Conservation (phyloP, 2,329 filamentous ascomycete genomes). For the Diaporthe helianthi region DNA sequence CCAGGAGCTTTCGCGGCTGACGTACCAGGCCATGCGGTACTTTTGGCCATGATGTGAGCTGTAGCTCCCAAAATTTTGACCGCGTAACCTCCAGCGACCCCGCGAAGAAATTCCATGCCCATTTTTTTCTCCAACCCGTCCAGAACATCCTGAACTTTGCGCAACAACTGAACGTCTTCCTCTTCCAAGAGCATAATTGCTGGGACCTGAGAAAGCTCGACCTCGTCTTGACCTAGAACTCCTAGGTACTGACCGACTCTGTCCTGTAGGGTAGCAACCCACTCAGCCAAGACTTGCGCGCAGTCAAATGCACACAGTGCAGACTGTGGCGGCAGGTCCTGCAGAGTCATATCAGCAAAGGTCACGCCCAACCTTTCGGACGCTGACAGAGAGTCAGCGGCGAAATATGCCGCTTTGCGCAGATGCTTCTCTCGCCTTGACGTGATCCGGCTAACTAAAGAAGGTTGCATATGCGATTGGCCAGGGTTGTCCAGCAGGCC, state of each 20-base stretch:
- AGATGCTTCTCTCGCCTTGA: constrained; percentile 85
- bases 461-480: constrained; percentile 50
- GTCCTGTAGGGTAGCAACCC: constrained; percentile 92
- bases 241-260: constrained; percentile 90
- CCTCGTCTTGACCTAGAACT: constrained; percentile 81
- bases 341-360: constrained; percentile 82
- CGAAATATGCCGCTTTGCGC: constrained; percentile 93
- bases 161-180: constrained; percentile 85
- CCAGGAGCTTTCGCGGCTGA: constrained; percentile 31
- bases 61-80: constrained; percentile 85
- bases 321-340: constrained; percentile 87
- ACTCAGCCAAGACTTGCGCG: constrained; percentile 91
- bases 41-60: constrained; percentile 85
- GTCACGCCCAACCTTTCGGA: constrained; percentile 85
- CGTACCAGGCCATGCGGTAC: constrained; percentile 91
- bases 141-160: constrained; percentile 83
- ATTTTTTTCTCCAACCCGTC: constrained; percentile 81
- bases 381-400: constrained; percentile 88
- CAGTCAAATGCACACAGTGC: constrained; percentile 95
- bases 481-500: constrained; percentile 59
- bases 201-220: constrained; percentile 81
- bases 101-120: constrained; percentile 60
- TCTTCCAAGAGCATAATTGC: constrained; percentile 91
- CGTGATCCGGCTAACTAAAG: constrained; percentile 52
- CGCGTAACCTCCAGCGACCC: constrained; percentile 73